These are phyloP conservation scores for Metarhizium anisopliae DNA, from an alignment of 2,329 filamentous ascomycete genomes.

Conservation along the genomic window DNA sequence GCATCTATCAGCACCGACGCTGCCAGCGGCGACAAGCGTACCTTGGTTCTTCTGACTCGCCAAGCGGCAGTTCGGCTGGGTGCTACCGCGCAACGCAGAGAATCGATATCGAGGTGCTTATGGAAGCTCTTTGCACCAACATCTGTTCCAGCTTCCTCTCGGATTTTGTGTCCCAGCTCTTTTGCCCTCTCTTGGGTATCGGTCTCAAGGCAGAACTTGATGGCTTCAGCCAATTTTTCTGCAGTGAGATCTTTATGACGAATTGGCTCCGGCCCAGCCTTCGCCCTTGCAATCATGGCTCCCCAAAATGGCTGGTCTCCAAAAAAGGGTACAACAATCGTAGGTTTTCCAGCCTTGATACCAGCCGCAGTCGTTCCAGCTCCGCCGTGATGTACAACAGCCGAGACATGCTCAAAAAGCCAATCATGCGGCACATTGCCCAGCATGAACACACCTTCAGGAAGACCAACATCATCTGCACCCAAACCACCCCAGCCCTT, in stretches of 20 bases:
- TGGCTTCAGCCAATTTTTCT: constrained; percentile 56
- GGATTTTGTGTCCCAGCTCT: constrained; percentile 55
- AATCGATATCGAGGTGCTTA: constrained; percentile 55
- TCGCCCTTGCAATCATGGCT: constrained; percentile 62
- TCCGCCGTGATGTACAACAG: constrained; percentile 80
- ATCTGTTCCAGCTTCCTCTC: constrained; percentile 55
- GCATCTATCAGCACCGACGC: constrained; percentile 59
- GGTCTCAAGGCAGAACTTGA: constrained; percentile 50
- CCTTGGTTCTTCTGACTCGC: constrained; percentile 59
- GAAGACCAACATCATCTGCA: constrained; percentile 58
- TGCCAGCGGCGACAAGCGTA: constrained; percentile 62
- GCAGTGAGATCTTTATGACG: constrained; percentile 59
- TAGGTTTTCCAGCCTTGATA: constrained; percentile 72
- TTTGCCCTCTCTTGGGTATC: constrained; percentile 47
- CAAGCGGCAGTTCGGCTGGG: constrained; percentile 65
- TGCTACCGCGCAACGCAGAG: constrained; percentile 60
- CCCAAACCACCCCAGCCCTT: constrained; percentile 86
- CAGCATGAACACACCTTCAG: constrained; percentile 71
- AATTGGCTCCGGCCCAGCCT: constrained; percentile 63
- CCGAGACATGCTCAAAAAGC: constrained; percentile 73
- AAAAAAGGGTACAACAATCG: constrained; percentile 79
- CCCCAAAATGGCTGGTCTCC: constrained; percentile 82
- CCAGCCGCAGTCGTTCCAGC: constrained; percentile 83
- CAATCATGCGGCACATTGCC: constrained; percentile 84
- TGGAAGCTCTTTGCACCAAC: constrained; percentile 62